phyloP scores from a whole-genome alignment of 208 protist genomes.

The Borovskyia barvae region DNA sequence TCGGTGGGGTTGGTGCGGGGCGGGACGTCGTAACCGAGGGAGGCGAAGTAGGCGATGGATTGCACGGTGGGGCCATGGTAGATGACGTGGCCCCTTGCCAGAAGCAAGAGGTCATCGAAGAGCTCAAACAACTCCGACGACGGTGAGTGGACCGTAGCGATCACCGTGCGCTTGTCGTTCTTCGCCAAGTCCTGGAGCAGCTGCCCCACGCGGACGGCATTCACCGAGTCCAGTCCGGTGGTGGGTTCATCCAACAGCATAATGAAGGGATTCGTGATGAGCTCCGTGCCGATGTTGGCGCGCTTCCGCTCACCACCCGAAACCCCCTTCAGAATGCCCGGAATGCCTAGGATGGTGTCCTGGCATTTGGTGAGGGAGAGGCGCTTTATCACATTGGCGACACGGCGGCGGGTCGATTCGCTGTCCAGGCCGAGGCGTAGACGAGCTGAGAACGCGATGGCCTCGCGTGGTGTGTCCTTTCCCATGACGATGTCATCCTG shows the following conservation, averaged over 20 bases:
- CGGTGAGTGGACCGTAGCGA: slow-evolving; percentile 85
- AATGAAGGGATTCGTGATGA: slow-evolving; percentile 83
- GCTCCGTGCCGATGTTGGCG: slow-evolving; percentile 88
- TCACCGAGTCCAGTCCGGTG: slow-evolving; percentile 84
- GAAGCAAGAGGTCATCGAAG: slow-evolving; percentile 84
- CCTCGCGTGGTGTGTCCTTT: slow-evolving; percentile 76
- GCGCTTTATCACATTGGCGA: slow-evolving; percentile 60
- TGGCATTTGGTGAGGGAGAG: slow-evolving; percentile 76
- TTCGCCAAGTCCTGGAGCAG: slow-evolving; percentile 75
- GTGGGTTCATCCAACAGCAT: slow-evolving; percentile 91
- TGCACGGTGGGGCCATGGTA: slow-evolving; percentile 76
- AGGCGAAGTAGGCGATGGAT: slow-evolving; percentile 47
- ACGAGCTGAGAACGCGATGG: slow-evolving; percentile 77
- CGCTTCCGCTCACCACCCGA: slow-evolving; percentile 86
- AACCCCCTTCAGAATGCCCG: slow-evolving; percentile 72
- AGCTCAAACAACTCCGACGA: slow-evolving; percentile 80
- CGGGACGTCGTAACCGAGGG: slow-evolving; percentile 45
- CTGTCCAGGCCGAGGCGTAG: slow-evolving; percentile 66
- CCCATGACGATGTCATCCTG: slow-evolving; percentile 92
- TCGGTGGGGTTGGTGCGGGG: slow-evolving; percentile 77
- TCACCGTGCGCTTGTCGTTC: slow-evolving; percentile 78
- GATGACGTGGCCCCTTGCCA: slow-evolving; percentile 70
- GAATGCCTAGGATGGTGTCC: slow-evolving; percentile 76
- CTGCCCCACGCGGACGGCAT: slow-evolving; percentile 75
- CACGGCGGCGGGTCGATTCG: slow-evolving; percentile 37